Conservation (phyloP, 2,329 filamentous ascomycete genomes). For the Pyrenophora tritici-repentis region DNA sequence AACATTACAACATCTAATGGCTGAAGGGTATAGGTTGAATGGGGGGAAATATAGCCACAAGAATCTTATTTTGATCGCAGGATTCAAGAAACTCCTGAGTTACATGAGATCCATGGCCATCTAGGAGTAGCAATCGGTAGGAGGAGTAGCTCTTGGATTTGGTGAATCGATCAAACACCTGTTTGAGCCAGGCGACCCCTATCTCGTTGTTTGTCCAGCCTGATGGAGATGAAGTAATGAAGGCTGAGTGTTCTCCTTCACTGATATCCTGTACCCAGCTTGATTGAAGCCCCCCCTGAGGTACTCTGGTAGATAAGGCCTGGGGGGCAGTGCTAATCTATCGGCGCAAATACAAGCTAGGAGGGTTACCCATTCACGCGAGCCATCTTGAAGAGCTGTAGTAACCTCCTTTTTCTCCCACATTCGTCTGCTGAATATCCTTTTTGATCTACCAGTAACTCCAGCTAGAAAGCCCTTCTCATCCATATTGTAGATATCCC, state of each 20-base stretch:
- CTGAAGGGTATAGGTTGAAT: background rate
- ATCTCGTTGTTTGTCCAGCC: background rate
- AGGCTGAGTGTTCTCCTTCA: background rate
- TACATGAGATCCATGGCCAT: background rate
- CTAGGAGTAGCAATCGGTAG: background rate
- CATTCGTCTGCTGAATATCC: too few relatives aligned
- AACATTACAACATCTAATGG: background rate
- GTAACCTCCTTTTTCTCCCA: background rate
- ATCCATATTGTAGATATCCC: background rate
- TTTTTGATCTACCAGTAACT: too few relatives aligned
- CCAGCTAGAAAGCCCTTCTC: background rate
- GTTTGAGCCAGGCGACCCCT: background rate
- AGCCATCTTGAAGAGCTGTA: too few relatives aligned
- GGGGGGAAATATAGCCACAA: background rate
- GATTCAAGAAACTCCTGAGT: background rate
- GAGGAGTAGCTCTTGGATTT: background rate
- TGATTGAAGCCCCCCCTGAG: constrained; percentile 2
- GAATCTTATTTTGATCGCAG: background rate
- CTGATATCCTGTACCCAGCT: constrained; percentile 5
- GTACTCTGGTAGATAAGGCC: too few relatives aligned
- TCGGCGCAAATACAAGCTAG: too few relatives aligned
- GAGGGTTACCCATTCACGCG: too few relatives aligned
- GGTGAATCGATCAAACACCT: background rate
- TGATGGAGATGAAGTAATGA: background rate
- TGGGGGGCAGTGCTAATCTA: too few relatives aligned